Conservation (phyloP, 306 rosid species). For the Mucuna pruriens region DNA sequence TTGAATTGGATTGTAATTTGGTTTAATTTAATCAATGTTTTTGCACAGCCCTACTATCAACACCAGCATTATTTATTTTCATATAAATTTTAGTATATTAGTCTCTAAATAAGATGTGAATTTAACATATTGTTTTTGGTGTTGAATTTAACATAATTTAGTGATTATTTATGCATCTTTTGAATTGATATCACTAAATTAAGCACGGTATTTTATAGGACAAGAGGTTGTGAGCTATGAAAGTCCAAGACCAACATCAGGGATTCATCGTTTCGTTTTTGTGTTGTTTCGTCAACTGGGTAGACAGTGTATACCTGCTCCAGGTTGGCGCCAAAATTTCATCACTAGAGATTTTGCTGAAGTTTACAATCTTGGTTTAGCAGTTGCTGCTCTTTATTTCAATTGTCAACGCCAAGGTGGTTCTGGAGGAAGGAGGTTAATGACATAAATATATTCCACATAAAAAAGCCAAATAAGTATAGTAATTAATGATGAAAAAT, state of each 20-base stretch:
- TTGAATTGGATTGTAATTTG: no score
- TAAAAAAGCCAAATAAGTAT: no score
- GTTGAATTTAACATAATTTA: no score
- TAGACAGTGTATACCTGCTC: constrained; percentile 68
- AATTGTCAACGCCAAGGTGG: constrained; percentile 74
- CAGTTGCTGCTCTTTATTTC: constrained; percentile 73
- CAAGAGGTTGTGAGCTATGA: constrained; percentile 51
- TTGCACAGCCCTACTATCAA: no score
- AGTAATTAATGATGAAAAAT: no score
- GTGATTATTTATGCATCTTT: no score
- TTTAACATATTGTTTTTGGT: no score
- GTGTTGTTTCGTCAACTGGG: constrained; percentile 69
- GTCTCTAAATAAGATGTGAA: no score
- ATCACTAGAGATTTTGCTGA: constrained; percentile 76
- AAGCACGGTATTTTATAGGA: constrained; percentile 11
- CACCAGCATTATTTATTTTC: no score
- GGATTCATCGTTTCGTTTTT: constrained; percentile 72
- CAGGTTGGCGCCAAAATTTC: constrained; percentile 91
- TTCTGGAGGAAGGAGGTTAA: constrained; percentile 69
- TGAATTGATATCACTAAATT: background rate
- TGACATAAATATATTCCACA: no score
- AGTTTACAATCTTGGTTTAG: constrained; percentile 76
- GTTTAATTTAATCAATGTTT: no score
- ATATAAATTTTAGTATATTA: no score
- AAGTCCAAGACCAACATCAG: constrained; percentile 73